phyloP scores from a whole-genome alignment of 495 filamentous ascomycete species.

The Diplogelasinospora grovesii region DNA sequence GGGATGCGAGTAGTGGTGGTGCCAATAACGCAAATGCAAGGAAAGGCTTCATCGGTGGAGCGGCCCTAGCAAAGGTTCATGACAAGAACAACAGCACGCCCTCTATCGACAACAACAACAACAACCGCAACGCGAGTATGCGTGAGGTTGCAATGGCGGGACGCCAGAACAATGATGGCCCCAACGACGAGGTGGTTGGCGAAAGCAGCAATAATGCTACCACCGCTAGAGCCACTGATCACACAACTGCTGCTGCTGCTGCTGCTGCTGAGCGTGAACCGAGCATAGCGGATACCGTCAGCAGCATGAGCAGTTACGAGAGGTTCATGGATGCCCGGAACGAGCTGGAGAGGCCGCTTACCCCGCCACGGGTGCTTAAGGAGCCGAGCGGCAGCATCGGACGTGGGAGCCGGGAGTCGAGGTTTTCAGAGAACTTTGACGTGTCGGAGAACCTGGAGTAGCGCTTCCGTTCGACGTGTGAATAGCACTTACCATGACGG shows the following conservation, averaged over 20 bases:
- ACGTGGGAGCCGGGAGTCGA: conserved; percentile 37
- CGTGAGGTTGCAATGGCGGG: conserved; percentile 49
- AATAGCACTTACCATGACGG: no score
- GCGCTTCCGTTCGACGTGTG: no score
- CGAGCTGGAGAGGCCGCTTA: conserved; percentile 7
- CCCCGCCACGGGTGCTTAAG: conserved; percentile 7
- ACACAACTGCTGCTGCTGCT: background rate
- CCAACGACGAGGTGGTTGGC: conserved; percentile 7
- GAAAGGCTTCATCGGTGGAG: conserved; percentile 44
- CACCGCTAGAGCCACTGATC: no score
- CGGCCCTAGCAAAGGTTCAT: conserved; percentile 32
- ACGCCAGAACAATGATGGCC: conserved; percentile 7
- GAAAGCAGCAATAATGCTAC: conserved; percentile 10
- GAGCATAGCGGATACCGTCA: conserved; percentile 3
- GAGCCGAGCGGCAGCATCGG: background rate
- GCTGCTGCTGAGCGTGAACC: background rate
- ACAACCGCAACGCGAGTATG: conserved; percentile 29
- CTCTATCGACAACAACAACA: conserved; percentile 22
- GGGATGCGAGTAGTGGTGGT: no score
- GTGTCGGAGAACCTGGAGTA: no score
- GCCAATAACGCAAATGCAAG: background rate
- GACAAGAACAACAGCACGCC: conserved; percentile 24
- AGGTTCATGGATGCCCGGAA: conserved; percentile 18
- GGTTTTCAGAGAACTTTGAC: conserved; percentile 32
- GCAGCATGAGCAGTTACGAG: conserved; percentile 15